phyloP scores from a whole-genome alignment of 2,329 filamentous ascomycete genomes.

The Fusarium newnesense region DNA sequence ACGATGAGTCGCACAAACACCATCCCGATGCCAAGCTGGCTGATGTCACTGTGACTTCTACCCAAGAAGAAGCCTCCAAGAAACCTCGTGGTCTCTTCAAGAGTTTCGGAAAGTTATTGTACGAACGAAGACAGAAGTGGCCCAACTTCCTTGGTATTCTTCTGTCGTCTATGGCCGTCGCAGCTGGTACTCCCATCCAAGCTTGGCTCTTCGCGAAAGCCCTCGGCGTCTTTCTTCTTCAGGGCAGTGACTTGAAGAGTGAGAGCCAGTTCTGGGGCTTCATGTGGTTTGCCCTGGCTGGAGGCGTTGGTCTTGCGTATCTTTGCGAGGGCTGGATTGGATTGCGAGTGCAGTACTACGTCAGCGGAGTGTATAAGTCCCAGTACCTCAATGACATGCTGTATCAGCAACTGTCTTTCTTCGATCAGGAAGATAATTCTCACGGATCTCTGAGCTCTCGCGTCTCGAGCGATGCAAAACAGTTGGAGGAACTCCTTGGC shows the following conservation, averaged over 20 bases:
- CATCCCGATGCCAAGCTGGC: not conserved
- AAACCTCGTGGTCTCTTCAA: conserved; percentile 7
- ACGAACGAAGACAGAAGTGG: conserved; percentile 38
- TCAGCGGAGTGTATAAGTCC: conserved; percentile 40
- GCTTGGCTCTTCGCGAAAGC: conserved; percentile 47
- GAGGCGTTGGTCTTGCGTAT: conserved; percentile 44
- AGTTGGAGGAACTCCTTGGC: conserved; percentile 48
- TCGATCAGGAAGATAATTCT: conserved; percentile 46
- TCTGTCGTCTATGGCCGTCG: conserved; percentile 40
- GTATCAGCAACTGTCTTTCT: conserved; percentile 44
- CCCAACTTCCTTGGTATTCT: conserved; percentile 39
- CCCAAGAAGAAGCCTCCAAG: not conserved
- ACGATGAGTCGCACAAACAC: not conserved
- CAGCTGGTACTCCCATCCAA: conserved; percentile 43
- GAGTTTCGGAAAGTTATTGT: conserved; percentile 35
- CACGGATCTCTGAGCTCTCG: conserved; percentile 43
- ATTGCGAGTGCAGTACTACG: conserved; percentile 12
- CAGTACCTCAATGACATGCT: conserved; percentile 47
- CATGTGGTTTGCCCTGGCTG: conserved; percentile 47
- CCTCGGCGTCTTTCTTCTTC: conserved; percentile 40
- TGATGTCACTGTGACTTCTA: fast-evolving
- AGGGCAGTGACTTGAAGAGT: conserved; percentile 42
- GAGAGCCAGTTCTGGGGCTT: conserved; percentile 45
- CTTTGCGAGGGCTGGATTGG: conserved; percentile 39
- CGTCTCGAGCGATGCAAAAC: conserved; percentile 46